A percentile compares a stretch with the other conserved stretches of the same genome.
These are phyloP conservation scores for Nematodospora anomalae DNA, from an alignment of 1,139 yeast genomes.

Conservation along the genomic window DNA sequence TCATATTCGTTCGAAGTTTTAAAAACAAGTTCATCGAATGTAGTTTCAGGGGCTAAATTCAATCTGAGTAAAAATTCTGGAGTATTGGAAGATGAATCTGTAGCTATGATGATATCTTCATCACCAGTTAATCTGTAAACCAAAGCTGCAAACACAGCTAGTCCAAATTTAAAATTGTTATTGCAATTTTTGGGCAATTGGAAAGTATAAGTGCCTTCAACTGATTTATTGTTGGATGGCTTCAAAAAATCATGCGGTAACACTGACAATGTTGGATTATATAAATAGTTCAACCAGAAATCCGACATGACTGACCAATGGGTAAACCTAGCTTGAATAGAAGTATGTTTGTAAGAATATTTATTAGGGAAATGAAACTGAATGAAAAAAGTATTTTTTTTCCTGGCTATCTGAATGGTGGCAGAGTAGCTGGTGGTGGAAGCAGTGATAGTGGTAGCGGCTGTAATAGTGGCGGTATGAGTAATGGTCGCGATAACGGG, in stretches of 20 bases:
- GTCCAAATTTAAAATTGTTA: slow-evolving; percentile 47
- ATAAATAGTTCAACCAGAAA: slow-evolving; percentile 69
- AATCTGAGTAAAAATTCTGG: slow-evolving; percentile 62
- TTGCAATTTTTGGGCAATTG: slow-evolving; percentile 7
- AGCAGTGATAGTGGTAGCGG: no score
- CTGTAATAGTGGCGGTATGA: no score
- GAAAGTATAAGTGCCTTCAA: slow-evolving; percentile 52
- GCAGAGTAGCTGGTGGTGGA: no score
- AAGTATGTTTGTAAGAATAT: no score
- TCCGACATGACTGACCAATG: slow-evolving; percentile 21
- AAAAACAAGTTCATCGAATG: slow-evolving; percentile 53
- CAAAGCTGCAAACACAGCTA: slow-evolving; percentile 72
- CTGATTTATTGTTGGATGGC: slow-evolving; percentile 69
- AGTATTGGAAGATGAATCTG: slow-evolving; percentile 45
- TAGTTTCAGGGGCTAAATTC: slow-evolving; percentile 50
- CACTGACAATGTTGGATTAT: slow-evolving; percentile 80
- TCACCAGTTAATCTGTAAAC: slow-evolving; percentile 87
- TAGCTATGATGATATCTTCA: slow-evolving; percentile 85
- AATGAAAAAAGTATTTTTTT: no score
- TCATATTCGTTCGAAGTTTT: slow-evolving; percentile 46
- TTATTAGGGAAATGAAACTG: no score
- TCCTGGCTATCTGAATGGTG: no score
- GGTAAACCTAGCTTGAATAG: no score
- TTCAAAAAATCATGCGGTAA: slow-evolving; percentile 85
- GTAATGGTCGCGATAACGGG: no score